Base-by-base conservation (phyloP, 306 rosid species). In the Elaeagnus macrophylla region DNA sequence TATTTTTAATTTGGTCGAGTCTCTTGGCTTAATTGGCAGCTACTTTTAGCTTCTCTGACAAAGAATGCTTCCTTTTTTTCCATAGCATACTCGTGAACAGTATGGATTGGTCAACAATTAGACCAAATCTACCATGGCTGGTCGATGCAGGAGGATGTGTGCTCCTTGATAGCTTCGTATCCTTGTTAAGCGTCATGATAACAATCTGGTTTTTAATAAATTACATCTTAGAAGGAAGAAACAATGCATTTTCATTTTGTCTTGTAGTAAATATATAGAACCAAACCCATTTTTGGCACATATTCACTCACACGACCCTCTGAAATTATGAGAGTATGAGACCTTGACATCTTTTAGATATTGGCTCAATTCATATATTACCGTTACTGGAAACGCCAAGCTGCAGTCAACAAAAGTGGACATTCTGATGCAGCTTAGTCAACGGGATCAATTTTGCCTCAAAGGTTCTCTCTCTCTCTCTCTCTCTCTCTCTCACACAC, bases 81-180 rank as follows among this genome's bases (percentile, higher is more conserved):
- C 64, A 71, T 59, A 85, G 95, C 72, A 89, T 89, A 67, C 82
- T 89, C 37, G 81, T 78, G 69, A 68, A 56, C 75, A 78, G 95
- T 75, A 11, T 75, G 76, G 79, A 75, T 20, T 85, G 97, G 97
- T 72, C 79, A 42, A 75, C 11, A 65, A 49, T 89, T 71, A 32
- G 41, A 61, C 88, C 97, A 14, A 88, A 88, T 76, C 73, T 88
- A n/a, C 86, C 95, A 1, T 88, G 97, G 97, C 80, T 88, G 12
- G 97, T 80, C 56, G 97, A 89, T 59, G 93, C 97, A 11, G 77
- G 68, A 72, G 95, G 93, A 67, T 89, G 97, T 39, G 79, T 89
- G 66, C 59, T 89, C 51, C 95, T 89, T 36, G 97, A 89, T 66
- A 44, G 48, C 67, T 75, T 82, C 7, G 95, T 89, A 89, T 85